Conservation (phyloP, 2,329 filamentous ascomycete genomes). For the Aspergillus novoparasiticus region DNA sequence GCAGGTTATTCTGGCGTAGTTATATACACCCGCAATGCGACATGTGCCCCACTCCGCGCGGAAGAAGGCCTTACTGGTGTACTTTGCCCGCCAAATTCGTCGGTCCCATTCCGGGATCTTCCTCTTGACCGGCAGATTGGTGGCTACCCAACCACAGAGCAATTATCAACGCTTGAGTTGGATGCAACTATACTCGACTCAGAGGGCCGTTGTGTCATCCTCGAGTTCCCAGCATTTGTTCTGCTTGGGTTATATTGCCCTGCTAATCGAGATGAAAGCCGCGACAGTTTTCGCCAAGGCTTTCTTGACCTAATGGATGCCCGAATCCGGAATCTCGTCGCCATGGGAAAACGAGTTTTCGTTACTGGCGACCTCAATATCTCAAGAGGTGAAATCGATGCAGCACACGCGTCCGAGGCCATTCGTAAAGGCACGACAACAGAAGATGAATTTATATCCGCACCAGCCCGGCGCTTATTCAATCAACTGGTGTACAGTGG, state of each 20-base stretch:
- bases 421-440: constrained; percentile 71
- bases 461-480: constrained; percentile 74
- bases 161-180: constrained; percentile 63
- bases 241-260: constrained; percentile 91
- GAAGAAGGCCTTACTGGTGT: constrained; percentile 92
- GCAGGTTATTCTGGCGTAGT: constrained; percentile 92
- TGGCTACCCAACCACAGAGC: constrained; percentile 74
- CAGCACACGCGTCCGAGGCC: constrained; percentile 70
- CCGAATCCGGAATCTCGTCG: constrained; percentile 79
- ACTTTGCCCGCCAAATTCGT: constrained; percentile 71
- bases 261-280: constrained; percentile 80
- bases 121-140: constrained; percentile 77
- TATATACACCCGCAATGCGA: constrained; percentile 87
- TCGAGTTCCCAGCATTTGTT: constrained; percentile 95
- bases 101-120: constrained; percentile 72
- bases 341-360: constrained; percentile 80
- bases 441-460: constrained; percentile 70
- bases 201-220: constrained; percentile 85
- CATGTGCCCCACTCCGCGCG: constrained; percentile 81
- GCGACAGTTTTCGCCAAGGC: constrained; percentile 77
- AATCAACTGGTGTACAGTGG: constrained; percentile 83
- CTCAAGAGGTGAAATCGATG: constrained; percentile 68
- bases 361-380: constrained; percentile 91
- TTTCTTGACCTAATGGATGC: constrained; percentile 81
- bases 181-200: constrained; percentile 78